Evolutionary conservation across 805 yeast species (phyloP).

Genomic region (Wilhelminamyces savonicus): DNA sequence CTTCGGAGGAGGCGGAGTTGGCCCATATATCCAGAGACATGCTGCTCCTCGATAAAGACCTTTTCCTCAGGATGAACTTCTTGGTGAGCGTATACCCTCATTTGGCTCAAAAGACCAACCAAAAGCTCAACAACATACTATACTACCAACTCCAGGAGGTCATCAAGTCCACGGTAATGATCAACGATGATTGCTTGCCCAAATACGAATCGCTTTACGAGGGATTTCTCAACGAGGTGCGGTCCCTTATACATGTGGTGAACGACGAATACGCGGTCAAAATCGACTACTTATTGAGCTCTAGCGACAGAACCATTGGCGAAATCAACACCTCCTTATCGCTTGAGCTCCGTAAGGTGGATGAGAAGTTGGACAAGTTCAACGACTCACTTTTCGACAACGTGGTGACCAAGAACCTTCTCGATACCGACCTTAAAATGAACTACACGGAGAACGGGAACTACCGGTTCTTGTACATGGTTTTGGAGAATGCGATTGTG

Average conservation of each 20-base stretch:
- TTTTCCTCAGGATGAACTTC: too few species aligned
- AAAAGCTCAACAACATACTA: slow-evolving; percentile 2
- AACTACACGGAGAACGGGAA: slow-evolving; percentile 22
- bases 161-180: slow-evolving; percentile 10
- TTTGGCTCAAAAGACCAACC: neutral
- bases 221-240: slow-evolving; percentile 28
- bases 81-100: neutral
- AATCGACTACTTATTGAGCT: slow-evolving; percentile 55
- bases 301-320: slow-evolving; percentile 63
- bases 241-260: slow-evolving; percentile 27
- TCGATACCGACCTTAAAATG: slow-evolving; percentile 9
- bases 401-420: slow-evolving; percentile 11
- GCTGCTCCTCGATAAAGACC: too few species aligned
- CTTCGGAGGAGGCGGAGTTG: too few species aligned
- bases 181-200: slow-evolving; percentile 29
- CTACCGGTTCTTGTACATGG: slow-evolving; percentile 33
- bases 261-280: slow-evolving; percentile 43
- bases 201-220: slow-evolving; percentile 26
- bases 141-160: slow-evolving; percentile 3
- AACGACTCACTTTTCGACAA: slow-evolving; percentile 27
- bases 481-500: slow-evolving; percentile 49
- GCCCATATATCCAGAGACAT: too few species aligned
- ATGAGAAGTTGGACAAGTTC: slow-evolving; percentile 42
- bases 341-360: slow-evolving; percentile 49
- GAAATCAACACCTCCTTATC: slow-evolving; percentile 69